Base-by-base conservation (phyloP, 345 rosid species). In the Aquilaria yunnanensis region DNA sequence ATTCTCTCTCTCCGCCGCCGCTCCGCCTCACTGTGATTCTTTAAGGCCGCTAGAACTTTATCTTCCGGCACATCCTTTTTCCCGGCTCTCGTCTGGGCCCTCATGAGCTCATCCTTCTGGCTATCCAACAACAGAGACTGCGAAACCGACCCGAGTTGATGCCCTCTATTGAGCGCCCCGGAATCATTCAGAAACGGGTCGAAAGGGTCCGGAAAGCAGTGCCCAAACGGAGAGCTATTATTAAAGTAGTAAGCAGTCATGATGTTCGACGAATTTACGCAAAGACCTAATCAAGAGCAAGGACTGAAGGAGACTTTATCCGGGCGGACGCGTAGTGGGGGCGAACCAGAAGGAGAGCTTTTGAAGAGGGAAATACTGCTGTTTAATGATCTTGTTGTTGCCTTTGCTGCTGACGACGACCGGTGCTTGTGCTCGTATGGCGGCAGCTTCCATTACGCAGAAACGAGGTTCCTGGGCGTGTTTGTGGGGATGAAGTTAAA, bases 1-100 rank as follows among this genome's bases (percentile, higher is more conserved):
- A 87, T 87, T 75, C 95, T 81, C 52, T 84, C 89, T 58, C 95
- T 83, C 51, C 95, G 79, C 57, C 89, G 81, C 78, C 87, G 83
- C 79, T 87, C 95, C 2, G 95, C 91, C 57, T 81, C 89, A 31
- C 90, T 77, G 46, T 87, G 95, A 76, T 72, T 83, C 80, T 70
- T 85, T 74, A 83, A 72, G 63, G 90, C 91, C 46, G 74, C 77
- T 67, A 72, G 30, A 48, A 73, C 80, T 66, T 82, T 85, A 57
- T 74, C 85, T 60, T 81, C 85, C 2, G 85, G 54, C 23, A 67
- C 68, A 30, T 57, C 78, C 71, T 83, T 83, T 78, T 75, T 85
- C 66, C 65, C 87, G 10, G 47, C 74, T 54, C 69, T 72, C 54
- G 55, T 70, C 14, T 81, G 77, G 48, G 84, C 77, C 73, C 80